Evolutionary conservation across 2,329 filamentous ascomycete genomes (phyloP).

Genomic region (Ophiostoma angusticollis): DNA sequence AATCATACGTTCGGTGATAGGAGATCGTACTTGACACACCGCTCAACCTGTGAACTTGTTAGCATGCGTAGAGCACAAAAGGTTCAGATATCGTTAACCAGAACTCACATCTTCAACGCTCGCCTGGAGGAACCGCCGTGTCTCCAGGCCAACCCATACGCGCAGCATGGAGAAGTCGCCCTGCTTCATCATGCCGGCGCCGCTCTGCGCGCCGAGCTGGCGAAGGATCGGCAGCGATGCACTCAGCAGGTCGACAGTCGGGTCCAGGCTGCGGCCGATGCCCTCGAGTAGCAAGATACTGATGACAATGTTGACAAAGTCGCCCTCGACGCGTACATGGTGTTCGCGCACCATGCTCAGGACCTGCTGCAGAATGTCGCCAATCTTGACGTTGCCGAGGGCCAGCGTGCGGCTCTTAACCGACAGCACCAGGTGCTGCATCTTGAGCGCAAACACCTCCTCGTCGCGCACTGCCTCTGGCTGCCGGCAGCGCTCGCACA

Average conservation of each 20-base stretch:
- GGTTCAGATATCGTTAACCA: neutral
- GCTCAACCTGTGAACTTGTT: constrained; percentile 48
- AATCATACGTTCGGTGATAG: constrained; percentile 70
- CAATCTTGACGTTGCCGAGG: constrained; percentile 88
- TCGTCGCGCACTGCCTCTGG: constrained; percentile 79
- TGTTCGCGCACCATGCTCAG: constrained; percentile 82
- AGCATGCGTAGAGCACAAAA: neutral
- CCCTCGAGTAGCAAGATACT: constrained; percentile 89
- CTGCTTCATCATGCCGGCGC: constrained; percentile 53
- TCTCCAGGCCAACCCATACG: constrained; percentile 84
- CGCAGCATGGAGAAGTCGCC: constrained; percentile 77
- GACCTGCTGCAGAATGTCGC: constrained; percentile 84
- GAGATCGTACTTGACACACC: constrained; percentile 81
- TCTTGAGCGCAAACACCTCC: constrained; percentile 86
- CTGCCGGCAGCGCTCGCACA: constrained; percentile 91
- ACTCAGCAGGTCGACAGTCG: constrained; percentile 71
- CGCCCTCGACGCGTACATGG: constrained; percentile 88
- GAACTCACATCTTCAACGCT: constrained; percentile 70
- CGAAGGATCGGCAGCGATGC: constrained; percentile 83
- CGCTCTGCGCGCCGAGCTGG: constrained; percentile 69
- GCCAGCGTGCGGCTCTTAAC: constrained; percentile 88
- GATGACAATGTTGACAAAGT: constrained; percentile 97
- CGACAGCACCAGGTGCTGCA: constrained; percentile 88
- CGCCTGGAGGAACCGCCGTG: constrained; percentile 76
- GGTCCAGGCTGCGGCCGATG: constrained; percentile 78